Conservation (phyloP, 2,329 filamentous ascomycete species). For the Fusarium sp. region DNA sequence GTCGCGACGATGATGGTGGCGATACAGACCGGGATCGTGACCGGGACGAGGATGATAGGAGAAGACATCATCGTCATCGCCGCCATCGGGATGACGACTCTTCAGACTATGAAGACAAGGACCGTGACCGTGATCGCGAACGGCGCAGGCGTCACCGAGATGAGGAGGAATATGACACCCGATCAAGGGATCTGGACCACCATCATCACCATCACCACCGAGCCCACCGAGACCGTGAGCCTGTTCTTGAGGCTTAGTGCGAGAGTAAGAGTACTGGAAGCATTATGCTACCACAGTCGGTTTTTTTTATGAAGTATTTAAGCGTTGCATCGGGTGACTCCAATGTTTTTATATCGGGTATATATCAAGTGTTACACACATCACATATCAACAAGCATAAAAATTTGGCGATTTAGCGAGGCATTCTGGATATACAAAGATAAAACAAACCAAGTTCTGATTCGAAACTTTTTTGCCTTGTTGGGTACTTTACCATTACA, state of each 20-base stretch:
- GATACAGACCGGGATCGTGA: constrained; percentile 49
- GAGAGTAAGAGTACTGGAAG: neutral
- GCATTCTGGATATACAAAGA: constrained; percentile 27
- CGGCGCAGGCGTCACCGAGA: constrained; percentile 49
- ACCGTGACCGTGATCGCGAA: constrained; percentile 54
- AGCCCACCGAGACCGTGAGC: constrained; percentile 50
- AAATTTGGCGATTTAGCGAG: constrained; percentile 32
- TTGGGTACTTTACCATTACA: neutral
- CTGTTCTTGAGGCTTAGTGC: constrained; percentile 34
- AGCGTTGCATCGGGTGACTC: constrained; percentile 32
- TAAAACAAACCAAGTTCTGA: constrained; percentile 24
- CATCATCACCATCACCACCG: constrained; percentile 53
- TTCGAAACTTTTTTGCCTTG: neutral
- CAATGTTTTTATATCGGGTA: constrained; percentile 8
- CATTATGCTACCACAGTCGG: neutral
- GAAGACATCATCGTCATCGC: constrained; percentile 43
- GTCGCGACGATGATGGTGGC: constrained; percentile 49
- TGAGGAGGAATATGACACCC: constrained; percentile 46
- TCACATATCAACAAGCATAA: constrained; percentile 30
- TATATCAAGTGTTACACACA: constrained; percentile 17
- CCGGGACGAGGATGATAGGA: constrained; percentile 47
- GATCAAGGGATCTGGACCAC: constrained; percentile 49
- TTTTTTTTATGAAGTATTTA: constrained; percentile 6
- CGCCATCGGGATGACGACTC: constrained; percentile 46
- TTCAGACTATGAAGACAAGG: constrained; percentile 51